Conservation (phyloP, 2,329 filamentous ascomycete species). For the Akanthomyces lecanii region DNA sequence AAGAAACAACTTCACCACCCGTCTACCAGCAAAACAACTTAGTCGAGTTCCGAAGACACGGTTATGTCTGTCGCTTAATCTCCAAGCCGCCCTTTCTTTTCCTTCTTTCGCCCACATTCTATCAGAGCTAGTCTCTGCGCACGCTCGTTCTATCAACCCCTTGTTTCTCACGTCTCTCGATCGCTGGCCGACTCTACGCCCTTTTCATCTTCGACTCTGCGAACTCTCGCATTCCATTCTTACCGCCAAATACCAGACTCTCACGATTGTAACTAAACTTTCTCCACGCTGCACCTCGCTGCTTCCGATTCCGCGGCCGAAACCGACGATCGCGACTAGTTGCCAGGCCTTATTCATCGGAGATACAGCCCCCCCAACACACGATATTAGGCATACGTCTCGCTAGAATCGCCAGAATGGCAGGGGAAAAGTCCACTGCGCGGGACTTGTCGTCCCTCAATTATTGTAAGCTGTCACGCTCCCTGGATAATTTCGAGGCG, state of each 20-base stretch:
- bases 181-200: conserved; percentile 19
- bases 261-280: not conserved
- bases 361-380: not conserved
- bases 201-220: not conserved
- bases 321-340: not conserved
- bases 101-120: conserved; percentile 23
- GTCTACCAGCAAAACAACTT: not conserved
- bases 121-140: conserved; percentile 45
- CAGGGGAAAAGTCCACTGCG: not conserved
- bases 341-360: not conserved
- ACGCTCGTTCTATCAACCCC: conserved; percentile 38
- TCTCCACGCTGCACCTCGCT: not conserved
- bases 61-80: conserved; percentile 33
- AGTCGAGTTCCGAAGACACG: not conserved
- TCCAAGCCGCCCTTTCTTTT: conserved; percentile 24
- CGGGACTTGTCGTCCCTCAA: conserved; percentile 13
- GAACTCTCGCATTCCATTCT: not conserved
- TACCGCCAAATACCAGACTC: not conserved
- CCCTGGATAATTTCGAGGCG: not conserved
- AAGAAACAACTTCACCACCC: not conserved
- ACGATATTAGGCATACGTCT: not conserved
- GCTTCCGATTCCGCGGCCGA: not conserved
- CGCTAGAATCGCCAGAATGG: not conserved
- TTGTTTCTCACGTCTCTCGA: conserved; percentile 20
- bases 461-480: conserved; percentile 1